phyloP scores from a whole-genome alignment of 192 early-diverging fungal genomes.

The Allomyces javanicus region DNA sequence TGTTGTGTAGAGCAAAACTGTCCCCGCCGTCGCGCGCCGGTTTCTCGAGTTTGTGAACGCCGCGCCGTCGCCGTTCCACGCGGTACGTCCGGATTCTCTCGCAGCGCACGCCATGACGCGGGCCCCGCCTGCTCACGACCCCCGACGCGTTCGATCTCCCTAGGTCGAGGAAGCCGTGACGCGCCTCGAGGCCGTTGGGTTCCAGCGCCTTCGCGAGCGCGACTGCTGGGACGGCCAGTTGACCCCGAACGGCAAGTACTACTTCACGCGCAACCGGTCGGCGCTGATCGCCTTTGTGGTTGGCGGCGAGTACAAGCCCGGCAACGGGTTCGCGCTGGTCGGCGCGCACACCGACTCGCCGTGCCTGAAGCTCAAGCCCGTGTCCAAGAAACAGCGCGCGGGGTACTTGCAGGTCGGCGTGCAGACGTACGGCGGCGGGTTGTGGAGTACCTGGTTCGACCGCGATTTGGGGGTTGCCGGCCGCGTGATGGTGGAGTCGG shows the following conservation, averaged over 20 bases:
- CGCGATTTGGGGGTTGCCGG: constrained; percentile 90
- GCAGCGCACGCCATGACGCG: no score
- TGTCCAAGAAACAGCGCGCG: constrained; percentile 68
- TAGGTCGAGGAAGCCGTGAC: constrained; percentile 44
- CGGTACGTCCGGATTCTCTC: no score
- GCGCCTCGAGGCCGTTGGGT: constrained; percentile 56
- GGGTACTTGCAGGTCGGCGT: constrained; percentile 85
- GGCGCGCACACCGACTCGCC: constrained; percentile 96
- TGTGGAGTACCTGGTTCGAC: constrained; percentile 99
- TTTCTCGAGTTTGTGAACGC: constrained; percentile 82
- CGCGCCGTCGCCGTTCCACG: constrained; percentile 91
- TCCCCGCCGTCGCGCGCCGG: constrained; percentile 13
- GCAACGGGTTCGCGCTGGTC: constrained; percentile 49
- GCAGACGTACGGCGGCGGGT: constrained; percentile 86
- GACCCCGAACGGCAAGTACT: constrained; percentile 73
- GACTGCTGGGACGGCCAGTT: constrained; percentile 57
- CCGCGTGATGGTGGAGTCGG: constrained; percentile 60
- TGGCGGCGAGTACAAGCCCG: constrained; percentile 51
- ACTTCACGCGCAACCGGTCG: constrained; percentile 82
- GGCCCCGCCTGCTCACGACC: no score
- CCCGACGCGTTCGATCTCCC: no score
- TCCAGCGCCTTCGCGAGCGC: constrained; percentile 73
- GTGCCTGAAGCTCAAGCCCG: constrained; percentile 89
- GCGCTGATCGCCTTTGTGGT: constrained; percentile 83
- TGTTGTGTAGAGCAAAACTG: no score